Percentiles rank a stretch among this genome's conserved stretches.
Conservation (phyloP, 768 basidiomycete species). For the Pleurotus cornucopiae region DNA sequence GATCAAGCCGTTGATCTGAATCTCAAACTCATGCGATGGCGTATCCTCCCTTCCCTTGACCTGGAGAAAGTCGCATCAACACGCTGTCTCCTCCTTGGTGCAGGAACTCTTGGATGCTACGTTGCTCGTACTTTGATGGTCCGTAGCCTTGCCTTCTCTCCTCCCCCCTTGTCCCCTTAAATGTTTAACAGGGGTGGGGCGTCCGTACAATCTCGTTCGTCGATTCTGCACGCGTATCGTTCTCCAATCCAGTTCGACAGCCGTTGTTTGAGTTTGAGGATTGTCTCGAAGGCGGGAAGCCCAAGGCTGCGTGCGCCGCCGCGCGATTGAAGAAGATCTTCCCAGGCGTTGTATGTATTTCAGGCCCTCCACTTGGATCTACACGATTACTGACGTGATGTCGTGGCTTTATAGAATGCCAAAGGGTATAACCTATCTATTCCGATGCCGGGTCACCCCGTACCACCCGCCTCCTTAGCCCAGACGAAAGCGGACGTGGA, state of each 20-base stretch:
- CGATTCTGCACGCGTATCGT: conserved; percentile 88
- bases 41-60: conserved; percentile 85
- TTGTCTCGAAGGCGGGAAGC: conserved; percentile 87
- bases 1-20: conserved; percentile 98
- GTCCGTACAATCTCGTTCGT: conserved; percentile 90
- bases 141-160: conserved; percentile 10
- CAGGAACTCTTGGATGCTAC: conserved; percentile 96
- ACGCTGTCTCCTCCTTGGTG: conserved; percentile 83
- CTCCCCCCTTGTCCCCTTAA: neutral
- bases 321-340: conserved; percentile 82
- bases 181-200: conserved; percentile 77
- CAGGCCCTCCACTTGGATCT: neutral
- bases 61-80: conserved; percentile 83
- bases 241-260: conserved; percentile 96
- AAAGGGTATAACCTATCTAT: conserved; percentile 74
- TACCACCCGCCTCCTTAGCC: conserved; percentile 54
- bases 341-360: conserved; percentile 77
- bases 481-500: conserved; percentile 65
- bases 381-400: too few relatives aligned
- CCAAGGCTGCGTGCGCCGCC: conserved; percentile 91
- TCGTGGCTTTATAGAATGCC: conserved; percentile 55
- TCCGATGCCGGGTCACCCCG: conserved; percentile 97
- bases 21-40: conserved; percentile 96
- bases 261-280: conserved; percentile 96
- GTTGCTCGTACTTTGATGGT: conserved; percentile 92